Percentiles rank a stretch among this genome's conserved stretches.
These are phyloP conservation scores for Brasilioporus rufonigricans DNA, from an alignment of 768 basidiomycete species.

Conservation along the genomic window DNA sequence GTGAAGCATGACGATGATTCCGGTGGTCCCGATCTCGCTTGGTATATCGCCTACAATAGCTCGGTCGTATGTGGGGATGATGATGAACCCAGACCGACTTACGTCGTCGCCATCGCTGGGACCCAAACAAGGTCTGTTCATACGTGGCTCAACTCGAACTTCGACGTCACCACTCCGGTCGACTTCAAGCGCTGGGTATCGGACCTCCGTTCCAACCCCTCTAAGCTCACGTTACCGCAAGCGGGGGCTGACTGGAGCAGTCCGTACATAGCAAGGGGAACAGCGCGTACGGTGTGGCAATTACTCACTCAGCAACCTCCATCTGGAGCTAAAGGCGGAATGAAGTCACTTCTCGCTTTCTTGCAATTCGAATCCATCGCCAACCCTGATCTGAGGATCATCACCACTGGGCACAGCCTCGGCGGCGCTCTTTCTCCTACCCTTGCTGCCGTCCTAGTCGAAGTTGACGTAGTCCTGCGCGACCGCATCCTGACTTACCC, in stretches of 20 bases:
- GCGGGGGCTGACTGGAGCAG: not conserved
- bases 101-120: constrained; percentile 13
- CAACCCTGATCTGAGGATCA: not conserved
- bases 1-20: not conserved
- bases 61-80: not conserved
- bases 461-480: not conserved
- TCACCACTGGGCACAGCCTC: constrained; percentile 15
- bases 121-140: not conserved
- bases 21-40: constrained; percentile 6
- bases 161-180: constrained; percentile 1
- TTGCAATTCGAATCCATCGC: not conserved
- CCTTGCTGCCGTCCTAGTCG: constrained; percentile 4
- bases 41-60: constrained; percentile 10
- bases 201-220: not conserved
- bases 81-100: not conserved
- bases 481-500: constrained; percentile 2
- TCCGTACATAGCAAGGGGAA: constrained; percentile 5
- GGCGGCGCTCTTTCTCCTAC: constrained; percentile 9
- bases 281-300: not conserved
- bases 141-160: constrained; percentile 5
- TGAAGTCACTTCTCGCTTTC: constrained; percentile 3
- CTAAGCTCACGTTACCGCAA: not conserved
- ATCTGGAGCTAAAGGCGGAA: not conserved
- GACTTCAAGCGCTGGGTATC: constrained; percentile 10
- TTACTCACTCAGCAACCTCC: constrained; percentile 2